Base-by-base conservation (phyloP, 1,284 basidiomycete species). In the Calocybe gambosa region DNA sequence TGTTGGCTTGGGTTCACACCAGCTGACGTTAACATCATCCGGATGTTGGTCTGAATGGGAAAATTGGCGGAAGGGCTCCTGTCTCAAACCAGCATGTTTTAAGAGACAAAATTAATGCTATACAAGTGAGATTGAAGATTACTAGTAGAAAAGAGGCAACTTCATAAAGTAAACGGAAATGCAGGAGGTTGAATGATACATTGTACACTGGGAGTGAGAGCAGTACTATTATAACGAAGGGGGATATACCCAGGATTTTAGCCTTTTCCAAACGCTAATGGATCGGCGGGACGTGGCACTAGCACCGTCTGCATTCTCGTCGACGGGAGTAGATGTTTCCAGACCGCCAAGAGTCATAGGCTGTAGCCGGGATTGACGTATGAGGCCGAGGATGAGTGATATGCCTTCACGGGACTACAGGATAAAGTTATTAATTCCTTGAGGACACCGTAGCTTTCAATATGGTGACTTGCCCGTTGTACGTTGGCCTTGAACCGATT, bases 381-480 rank as follows among this genome's bases (percentile, higher is more conserved):
- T 68, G 49, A 87, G 71, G 56, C 75, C 74, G 44, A 90, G 71
- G 46, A 90, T 82, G 33, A 86, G 70, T 35, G 81, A 80, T 42
- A 90, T 78, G 10, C 88, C 88, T 62, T 89, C 85, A 35, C 88
- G 85, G 55, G 88, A 90, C 87, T 90, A 12, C 36, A 33, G 16
- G 9, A n/a, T n/a, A n/a, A n/a, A n/a, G n/a, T n/a, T n/a, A n/a
- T n/a, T n/a, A n/a, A n/a, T n/a, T n/a, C n/a, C n/a, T n/a, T n/a
- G n/a, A n/a, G n/a, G n/a, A n/a, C n/a, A n/a, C n/a, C n/a, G n/a
- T 66, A 75, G 28, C 57, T 15, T n/a, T n/a, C 7, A 16, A 16
- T 5, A n/a, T 34, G 31, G 3, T 15, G 2, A 12, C 2, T 23
- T 34, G 83, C 87, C 58, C 78, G 71, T 64, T 90, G 87, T 37